phyloP scores from a whole-genome alignment of 2,329 filamentous ascomycete genomes.

The Aspergillus thermomutatus region DNA sequence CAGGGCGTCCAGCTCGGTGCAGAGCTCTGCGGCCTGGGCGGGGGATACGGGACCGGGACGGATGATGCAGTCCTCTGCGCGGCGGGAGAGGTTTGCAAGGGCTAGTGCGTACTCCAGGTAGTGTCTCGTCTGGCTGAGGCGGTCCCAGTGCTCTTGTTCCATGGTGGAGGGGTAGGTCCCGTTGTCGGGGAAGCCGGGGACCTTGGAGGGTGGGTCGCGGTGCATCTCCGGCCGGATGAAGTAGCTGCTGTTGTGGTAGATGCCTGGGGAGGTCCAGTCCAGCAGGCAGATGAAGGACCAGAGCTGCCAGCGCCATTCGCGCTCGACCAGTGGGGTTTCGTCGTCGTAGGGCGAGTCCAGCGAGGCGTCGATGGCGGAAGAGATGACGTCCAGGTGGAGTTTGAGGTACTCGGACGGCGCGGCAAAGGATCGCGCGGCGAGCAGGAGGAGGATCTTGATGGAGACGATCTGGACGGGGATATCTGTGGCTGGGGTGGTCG shows the following conservation, averaged over 20 bases:
- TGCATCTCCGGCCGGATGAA: neutral
- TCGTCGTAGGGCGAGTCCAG: neutral
- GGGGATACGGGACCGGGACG: neutral
- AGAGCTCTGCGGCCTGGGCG: neutral
- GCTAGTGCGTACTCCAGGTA: neutral
- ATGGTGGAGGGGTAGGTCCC: neutral
- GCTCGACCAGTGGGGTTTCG: neutral
- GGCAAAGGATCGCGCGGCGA: neutral
- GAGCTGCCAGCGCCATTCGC: neutral
- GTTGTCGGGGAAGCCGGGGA: neutral
- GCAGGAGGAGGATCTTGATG: neutral
- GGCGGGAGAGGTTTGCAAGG: neutral
- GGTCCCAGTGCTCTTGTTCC: neutral
- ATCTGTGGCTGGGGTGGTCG: neutral
- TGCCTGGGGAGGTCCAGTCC: neutral
- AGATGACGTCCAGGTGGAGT: neutral
- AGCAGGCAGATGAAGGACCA: neutral
- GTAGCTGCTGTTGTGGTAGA: neutral
- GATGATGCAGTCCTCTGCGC: neutral
- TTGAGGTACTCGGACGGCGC: neutral
- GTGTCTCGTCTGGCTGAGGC: neutral
- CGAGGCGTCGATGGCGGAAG: neutral
- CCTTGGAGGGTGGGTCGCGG: neutral
- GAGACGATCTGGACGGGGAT: neutral
- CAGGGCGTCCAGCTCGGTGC: neutral